These are phyloP conservation scores for Hapsidospora chrysogenum DNA, from an alignment of 495 filamentous ascomycete genomes.

Conservation along the genomic window DNA sequence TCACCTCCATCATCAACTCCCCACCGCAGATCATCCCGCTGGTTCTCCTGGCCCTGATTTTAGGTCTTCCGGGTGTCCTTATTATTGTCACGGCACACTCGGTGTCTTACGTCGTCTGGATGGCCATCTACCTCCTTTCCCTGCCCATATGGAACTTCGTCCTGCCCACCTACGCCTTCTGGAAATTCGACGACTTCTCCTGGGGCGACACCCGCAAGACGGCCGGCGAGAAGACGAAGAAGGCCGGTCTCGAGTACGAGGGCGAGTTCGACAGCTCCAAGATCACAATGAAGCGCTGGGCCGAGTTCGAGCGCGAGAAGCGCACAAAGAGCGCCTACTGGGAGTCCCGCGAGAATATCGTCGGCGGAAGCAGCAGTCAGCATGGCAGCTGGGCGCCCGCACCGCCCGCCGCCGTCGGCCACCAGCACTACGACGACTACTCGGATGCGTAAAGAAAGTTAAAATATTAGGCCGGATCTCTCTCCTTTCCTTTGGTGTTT, in stretches of 20 bases:
- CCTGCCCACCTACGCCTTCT: conserved; percentile 87
- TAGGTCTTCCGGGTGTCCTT: conserved; percentile 82
- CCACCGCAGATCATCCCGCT: conserved; percentile 89
- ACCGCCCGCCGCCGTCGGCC: conserved; percentile 13
- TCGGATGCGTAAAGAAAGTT: conserved; percentile 23
- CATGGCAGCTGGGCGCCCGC: conserved; percentile 7
- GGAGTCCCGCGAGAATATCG: conserved; percentile 29
- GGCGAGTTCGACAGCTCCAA: conserved; percentile 95
- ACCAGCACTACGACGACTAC: conserved; percentile 30
- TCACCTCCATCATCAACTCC: conserved; percentile 67
- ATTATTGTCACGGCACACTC: conserved; percentile 95
- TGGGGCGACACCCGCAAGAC: conserved; percentile 99
- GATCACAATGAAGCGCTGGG: conserved; percentile 98
- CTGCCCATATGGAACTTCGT: conserved; percentile 98
- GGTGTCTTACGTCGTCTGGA: conserved; percentile 87
- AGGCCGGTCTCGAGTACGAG: conserved; percentile 65
- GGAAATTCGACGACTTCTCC: conserved; percentile 99
- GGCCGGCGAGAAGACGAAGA: conserved; percentile 70
- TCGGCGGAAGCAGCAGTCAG: conserved; percentile 13
- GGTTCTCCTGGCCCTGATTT: conserved; percentile 76
- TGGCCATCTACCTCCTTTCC: conserved; percentile 86
- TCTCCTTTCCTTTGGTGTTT: not conserved
- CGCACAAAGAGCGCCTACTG: conserved; percentile 24
- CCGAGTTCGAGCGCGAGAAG: conserved; percentile 66
- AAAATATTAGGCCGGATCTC: not conserved